Base-by-base conservation (phyloP, 768 basidiomycete species). In the Sarcodon sp. region DNA sequence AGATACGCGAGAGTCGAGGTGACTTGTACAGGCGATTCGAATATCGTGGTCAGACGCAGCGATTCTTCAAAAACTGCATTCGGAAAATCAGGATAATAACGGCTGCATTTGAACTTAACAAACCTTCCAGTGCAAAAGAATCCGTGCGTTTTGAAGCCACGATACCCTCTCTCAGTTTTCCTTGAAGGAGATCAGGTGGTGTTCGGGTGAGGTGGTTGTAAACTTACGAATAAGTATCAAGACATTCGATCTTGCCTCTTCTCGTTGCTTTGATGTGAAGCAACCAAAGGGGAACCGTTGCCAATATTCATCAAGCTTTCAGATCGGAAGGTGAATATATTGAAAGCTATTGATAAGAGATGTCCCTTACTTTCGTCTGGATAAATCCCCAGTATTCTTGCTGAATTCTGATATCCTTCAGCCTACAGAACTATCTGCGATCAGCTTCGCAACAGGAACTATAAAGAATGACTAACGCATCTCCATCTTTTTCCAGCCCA, bases 151-250 rank as follows among this genome's bases (percentile, higher is more conserved):
- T 65, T 1, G 80, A 75, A 0, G 85, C 75, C 6, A 71, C 68
- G 3, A 87, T 66, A 0, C 86, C 86, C 62, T 88, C 86, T 45
- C 86, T 71, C 6, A 88, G 66, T 59, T 87, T 88, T 38, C 85
- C 86, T 88, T 49, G 48, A 37, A 54, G 9, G 31, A 45, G 11
- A 12, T 10, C 27, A 44, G 6, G 43, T 34, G 16, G 32, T 11
- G 11, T 10, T 37, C 16, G 35, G 6, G 21, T 11, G 18, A 6
- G 18, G 27, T 18, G 31, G 43, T 32, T 31, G 34, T 13, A 21
- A 13, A 67, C 81, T 60, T 53, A 87, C 86, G 73, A 54, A 87
- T 79, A n/a, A 83, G 57, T 33, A 87, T 86, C 31, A 86, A 64
- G 8, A 85, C 61, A 54, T 87, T 87, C 50, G 79, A 76, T 58